These are phyloP conservation scores for Colletotrichum destructivum DNA, from an alignment of 2,329 filamentous ascomycete genomes.

Conservation along the genomic window DNA sequence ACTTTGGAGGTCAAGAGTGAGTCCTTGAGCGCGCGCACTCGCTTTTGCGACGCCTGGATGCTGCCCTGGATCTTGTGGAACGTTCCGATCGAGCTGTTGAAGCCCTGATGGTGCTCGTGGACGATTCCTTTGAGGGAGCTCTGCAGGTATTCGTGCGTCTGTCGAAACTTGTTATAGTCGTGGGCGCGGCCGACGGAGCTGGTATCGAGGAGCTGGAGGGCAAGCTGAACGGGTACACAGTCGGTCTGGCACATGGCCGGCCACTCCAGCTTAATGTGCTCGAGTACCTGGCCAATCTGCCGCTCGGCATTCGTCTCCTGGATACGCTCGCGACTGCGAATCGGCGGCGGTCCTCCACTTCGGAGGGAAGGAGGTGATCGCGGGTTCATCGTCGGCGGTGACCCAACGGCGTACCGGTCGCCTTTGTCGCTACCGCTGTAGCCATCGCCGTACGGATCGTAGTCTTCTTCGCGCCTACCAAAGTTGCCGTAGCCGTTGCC, in stretches of 20 bases:
- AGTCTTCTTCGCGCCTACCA: constrained; percentile 65
- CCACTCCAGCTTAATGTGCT: constrained; percentile 91
- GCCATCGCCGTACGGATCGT: constrained; percentile 64
- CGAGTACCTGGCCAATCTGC: constrained; percentile 77
- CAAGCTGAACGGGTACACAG: constrained; percentile 93
- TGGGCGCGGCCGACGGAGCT: constrained; percentile 94
- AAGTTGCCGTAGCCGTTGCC: constrained; percentile 56
- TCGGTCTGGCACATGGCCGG: constrained; percentile 90
- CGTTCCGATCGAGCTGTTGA: constrained; percentile 98
- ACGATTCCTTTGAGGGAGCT: constrained; percentile 94
- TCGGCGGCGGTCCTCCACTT: constrained; percentile 48
- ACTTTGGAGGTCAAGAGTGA: constrained; percentile 86
- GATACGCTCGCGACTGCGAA: constrained; percentile 48
- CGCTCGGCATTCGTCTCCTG: constrained; percentile 67
- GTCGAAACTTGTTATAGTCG: constrained; percentile 87
- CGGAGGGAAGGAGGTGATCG: constrained; percentile 49
- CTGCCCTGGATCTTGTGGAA: constrained; percentile 98
- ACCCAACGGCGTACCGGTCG: constrained; percentile 57
- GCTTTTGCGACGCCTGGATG: constrained; percentile 89
- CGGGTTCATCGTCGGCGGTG: constrained; percentile 47
- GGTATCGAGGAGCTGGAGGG: constrained; percentile 93
- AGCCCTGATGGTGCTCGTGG: constrained; percentile 98
- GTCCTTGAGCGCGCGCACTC: constrained; percentile 86
- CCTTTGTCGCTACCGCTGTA: constrained; percentile 56
- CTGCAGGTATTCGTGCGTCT: constrained; percentile 90